Evolutionary conservation across 805 yeast genomes (phyloP), one percentile per base, ranked within the genome.

Genomic region (Pichia cabralensis): DNA sequence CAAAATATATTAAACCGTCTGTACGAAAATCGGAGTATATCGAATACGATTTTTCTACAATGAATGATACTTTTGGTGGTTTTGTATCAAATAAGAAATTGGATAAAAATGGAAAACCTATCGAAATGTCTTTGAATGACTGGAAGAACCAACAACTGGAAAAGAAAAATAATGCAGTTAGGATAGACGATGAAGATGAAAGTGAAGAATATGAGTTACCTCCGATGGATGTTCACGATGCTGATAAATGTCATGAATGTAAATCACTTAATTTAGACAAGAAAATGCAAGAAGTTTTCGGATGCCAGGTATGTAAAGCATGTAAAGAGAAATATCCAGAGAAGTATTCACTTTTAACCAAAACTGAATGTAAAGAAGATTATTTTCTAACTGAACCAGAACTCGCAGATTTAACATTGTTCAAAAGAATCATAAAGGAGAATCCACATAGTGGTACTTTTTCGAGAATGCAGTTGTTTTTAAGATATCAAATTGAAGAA

Each of bases 311-410:
- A 8, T 92, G 99, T 55, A 71, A 79, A 33, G 64, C 69, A 33
- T 92, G 98, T 56, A 75, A 74, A 22, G 74, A 73, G 46, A 66
- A 67, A 39, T 58, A 60, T 16, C 95, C 96, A 0, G 95, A 92
- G 26, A 92, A 92, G 50, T 92, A 89, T 54, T 74, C 97, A 0
- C 57, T 92, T 15, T 59, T 92, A 33, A 92, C 99, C 7, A 92
- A 92, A 58, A 92, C 99, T 0, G 99, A 92, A 58, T 86, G 96
- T 55, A 72, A 76, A 26, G 89, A 82, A 46, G 99, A 92, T 59
- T 92, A 92, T 54, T 69, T 92, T 27, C 56, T 92, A 20, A 92
- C 99, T 0, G 98, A 92, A 31, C 92, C 96, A 1, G 98, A 92
- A 53, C 65, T 92, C 28, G 68, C 72, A 34, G 98, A 92, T 53